Percentiles rank a stretch among this genome's conserved stretches.
phyloP scores from a whole-genome alignment of 2,329 filamentous ascomycete species.

The Fusarium duplospermum region DNA sequence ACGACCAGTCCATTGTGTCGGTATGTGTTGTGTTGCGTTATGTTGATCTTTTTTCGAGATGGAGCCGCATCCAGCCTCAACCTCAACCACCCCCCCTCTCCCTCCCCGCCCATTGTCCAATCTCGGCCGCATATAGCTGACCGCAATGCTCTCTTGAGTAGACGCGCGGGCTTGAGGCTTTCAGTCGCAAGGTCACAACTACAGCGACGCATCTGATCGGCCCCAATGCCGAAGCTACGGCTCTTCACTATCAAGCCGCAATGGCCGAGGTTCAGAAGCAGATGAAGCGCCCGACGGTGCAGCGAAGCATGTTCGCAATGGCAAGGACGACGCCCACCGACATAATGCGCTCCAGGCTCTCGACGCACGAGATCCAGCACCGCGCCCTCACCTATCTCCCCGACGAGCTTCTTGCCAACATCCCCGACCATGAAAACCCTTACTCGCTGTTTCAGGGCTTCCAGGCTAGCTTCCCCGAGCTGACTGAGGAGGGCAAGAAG shows the following conservation, averaged over 20 bases:
- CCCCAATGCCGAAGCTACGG: conserved; percentile 63
- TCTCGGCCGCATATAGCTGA: conserved; percentile 29
- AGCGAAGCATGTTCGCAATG: conserved; percentile 91
- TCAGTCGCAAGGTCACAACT: conserved; percentile 93
- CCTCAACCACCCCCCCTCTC: background rate
- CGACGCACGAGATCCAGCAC: conserved; percentile 91
- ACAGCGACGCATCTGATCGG: conserved; percentile 92
- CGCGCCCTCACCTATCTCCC: conserved; percentile 88
- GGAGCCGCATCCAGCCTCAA: conserved; percentile 18
- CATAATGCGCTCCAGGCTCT: conserved; percentile 90
- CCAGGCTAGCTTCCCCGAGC: conserved; percentile 84
- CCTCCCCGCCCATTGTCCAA: conserved; percentile 29
- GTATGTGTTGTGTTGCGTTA: conserved; percentile 50
- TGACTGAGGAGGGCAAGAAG: conserved; percentile 76
- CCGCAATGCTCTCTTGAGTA: conserved; percentile 52
- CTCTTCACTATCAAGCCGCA: conserved; percentile 84
- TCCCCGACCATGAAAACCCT: conserved; percentile 84
- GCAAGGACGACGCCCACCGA: conserved; percentile 93
- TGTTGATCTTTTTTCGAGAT: conserved; percentile 8
- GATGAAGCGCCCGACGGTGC: conserved; percentile 83
- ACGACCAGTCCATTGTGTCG: conserved; percentile 61
- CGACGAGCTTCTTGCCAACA: conserved; percentile 89
- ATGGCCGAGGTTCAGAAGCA: conserved; percentile 92
- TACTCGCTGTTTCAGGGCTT: conserved; percentile 98
- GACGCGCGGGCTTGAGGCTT: conserved; percentile 90